These are phyloP conservation scores for Aspergillus panamensis DNA, from an alignment of 495 filamentous ascomycete species.

Conservation along the genomic window DNA sequence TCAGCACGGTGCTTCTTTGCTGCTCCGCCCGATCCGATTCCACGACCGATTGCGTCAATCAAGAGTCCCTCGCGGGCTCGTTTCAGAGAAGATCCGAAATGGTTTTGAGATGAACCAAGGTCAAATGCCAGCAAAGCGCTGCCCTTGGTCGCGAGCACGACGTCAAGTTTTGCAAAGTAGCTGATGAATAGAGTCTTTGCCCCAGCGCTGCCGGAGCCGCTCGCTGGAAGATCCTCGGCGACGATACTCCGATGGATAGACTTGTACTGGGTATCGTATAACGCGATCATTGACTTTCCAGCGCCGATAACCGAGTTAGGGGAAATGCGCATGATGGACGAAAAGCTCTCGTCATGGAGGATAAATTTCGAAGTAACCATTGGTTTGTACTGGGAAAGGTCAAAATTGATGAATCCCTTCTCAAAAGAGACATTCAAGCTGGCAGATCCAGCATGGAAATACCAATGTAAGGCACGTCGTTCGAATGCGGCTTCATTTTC, in stretches of 20 bases:
- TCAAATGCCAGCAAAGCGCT: conserved; percentile 59
- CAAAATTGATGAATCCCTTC: conserved; percentile 43
- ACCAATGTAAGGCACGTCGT: conserved; percentile 35
- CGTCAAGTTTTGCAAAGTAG: conserved; percentile 61
- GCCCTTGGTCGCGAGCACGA: conserved; percentile 56
- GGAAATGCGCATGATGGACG: conserved; percentile 46
- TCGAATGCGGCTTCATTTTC: conserved; percentile 27
- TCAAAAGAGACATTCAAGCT: conserved; percentile 43
- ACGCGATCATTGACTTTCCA: conserved; percentile 42
- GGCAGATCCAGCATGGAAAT: conserved; percentile 44
- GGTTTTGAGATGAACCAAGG: conserved; percentile 53
- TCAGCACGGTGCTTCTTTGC: conserved; percentile 39
- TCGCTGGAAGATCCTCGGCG: conserved; percentile 39
- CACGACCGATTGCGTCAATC: conserved; percentile 66
- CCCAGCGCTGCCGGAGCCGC: conserved; percentile 7
- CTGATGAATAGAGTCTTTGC: conserved; percentile 44
- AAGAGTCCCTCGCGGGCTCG: conserved; percentile 63
- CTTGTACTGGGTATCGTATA: conserved; percentile 65
- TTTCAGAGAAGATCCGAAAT: conserved; percentile 48
- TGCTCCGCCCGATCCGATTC: conserved; percentile 35
- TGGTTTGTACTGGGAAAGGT: conserved; percentile 46
- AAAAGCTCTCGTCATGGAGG: conserved; percentile 38
- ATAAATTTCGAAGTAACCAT: conserved; percentile 41
- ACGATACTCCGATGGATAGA: conserved; percentile 57
- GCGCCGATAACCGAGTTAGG: conserved; percentile 45